Conservation (phyloP, 73 alveolate genomes). For the Stentor coeruleus region DNA sequence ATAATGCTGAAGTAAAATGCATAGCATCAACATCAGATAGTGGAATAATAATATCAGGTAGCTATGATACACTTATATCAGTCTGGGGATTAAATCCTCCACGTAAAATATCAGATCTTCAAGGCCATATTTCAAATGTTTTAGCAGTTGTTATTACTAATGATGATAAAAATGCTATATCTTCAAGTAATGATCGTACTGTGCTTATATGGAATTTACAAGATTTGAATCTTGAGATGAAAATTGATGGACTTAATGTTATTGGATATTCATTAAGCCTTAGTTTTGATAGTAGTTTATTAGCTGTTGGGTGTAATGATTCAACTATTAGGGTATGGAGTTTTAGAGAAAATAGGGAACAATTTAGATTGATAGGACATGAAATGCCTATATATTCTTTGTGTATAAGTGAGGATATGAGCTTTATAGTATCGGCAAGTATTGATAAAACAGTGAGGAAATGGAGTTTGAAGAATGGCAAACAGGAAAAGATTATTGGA, state of each 20-base stretch:
- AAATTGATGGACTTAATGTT: background rate
- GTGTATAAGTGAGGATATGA: background rate
- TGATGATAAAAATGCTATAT: background rate
- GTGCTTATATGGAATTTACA: background rate
- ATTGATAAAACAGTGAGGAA: constrained; percentile 3
- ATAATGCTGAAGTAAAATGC: constrained; percentile 7
- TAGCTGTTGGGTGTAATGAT: background rate
- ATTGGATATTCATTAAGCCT: background rate
- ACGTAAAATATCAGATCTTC: background rate
- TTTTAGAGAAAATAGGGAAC: background rate
- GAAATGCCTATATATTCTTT: background rate
- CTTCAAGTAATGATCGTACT: background rate
- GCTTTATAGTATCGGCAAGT: background rate
- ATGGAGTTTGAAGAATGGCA: constrained; percentile 1
- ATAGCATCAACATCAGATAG: background rate
- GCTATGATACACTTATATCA: background rate
- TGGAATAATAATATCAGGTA: background rate
- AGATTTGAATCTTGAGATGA: too few species aligned
- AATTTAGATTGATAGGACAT: background rate
- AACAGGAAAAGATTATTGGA: background rate
- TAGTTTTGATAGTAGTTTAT: background rate
- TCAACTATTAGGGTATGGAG: background rate
- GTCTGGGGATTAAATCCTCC: background rate
- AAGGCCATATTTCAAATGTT: background rate
- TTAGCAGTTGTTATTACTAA: background rate